Percentiles rank a stretch among this genome's conserved stretches.
phyloP scores from a whole-genome alignment of 306 rosid genomes.

The Oemleria cerasiformis region DNA sequence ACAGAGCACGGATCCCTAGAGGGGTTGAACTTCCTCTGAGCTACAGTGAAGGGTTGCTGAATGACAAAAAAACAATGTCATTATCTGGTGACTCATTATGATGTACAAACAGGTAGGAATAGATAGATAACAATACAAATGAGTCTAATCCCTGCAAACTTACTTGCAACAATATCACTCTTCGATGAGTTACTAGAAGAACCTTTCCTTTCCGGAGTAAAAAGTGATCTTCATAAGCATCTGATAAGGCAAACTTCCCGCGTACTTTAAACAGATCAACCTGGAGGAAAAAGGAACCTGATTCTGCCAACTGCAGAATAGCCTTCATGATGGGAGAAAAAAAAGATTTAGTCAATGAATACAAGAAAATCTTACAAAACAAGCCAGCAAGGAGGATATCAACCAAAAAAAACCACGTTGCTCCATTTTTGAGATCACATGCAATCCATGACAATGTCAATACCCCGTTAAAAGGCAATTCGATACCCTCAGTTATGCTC shows the following conservation, averaged over 20 bases:
- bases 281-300: constrained; percentile 93
- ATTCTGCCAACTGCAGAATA: constrained; percentile 94
- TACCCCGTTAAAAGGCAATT: too few species aligned
- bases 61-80: constrained; percentile 19
- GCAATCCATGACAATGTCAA: too few species aligned
- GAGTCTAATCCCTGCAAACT: constrained; percentile 25
- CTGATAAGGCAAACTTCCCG: constrained; percentile 93
- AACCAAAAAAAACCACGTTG: background rate
- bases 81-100: background rate
- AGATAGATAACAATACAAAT: constrained; percentile 5
- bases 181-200: constrained; percentile 74
- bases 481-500: too few species aligned
- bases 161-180: constrained; percentile 90
- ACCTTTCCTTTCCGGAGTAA: constrained; percentile 82
- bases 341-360: background rate
- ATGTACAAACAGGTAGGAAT: background rate
- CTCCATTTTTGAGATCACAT: too few species aligned
- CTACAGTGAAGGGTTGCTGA: constrained; percentile 93
- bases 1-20: constrained; percentile 96
- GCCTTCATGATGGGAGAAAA: constrained; percentile 57
- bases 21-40: constrained; percentile 90
- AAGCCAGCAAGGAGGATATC: background rate
- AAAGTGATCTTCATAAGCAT: constrained; percentile 98
- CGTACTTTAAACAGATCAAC: constrained; percentile 98
- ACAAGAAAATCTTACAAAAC: too few species aligned